Percentiles rank a stretch among this genome's conserved stretches.
phyloP scores from a whole-genome alignment of 2,329 filamentous ascomycete genomes.

The Aspergillus terreus region DNA sequence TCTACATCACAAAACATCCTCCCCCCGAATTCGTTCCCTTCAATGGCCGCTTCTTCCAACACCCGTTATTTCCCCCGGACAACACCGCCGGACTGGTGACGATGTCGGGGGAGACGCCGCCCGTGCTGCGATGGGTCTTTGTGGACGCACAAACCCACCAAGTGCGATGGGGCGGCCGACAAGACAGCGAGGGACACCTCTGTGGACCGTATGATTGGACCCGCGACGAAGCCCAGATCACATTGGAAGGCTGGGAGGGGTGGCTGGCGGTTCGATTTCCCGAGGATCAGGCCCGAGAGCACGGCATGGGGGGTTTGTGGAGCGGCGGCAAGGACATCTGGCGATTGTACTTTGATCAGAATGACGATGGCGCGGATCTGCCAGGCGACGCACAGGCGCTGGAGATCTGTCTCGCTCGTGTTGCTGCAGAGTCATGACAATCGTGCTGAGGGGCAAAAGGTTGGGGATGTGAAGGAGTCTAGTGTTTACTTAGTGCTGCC shows the following conservation, averaged over 20 bases:
- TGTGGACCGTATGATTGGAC: slow-evolving; percentile 23
- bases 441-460: not conserved
- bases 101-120: slow-evolving; percentile 18
- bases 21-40: slow-evolving; percentile 16
- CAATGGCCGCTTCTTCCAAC: slow-evolving; percentile 22
- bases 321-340: slow-evolving; percentile 16
- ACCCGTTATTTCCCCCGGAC: slow-evolving; percentile 20
- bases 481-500: too few species aligned
- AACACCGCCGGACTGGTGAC: slow-evolving; percentile 23
- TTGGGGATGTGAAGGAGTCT: not conserved
- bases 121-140: slow-evolving; percentile 23
- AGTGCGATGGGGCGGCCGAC: slow-evolving; percentile 22
- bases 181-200: slow-evolving; percentile 19
- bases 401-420: slow-evolving; percentile 20
- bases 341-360: slow-evolving; percentile 23
- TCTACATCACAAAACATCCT: slow-evolving; percentile 20
- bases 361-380: slow-evolving; percentile 22
- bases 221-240: slow-evolving; percentile 16
- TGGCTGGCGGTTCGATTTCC: slow-evolving; percentile 22
- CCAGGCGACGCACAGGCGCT: slow-evolving; percentile 16
- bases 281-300: slow-evolving; percentile 8
- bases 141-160: slow-evolving; percentile 21
- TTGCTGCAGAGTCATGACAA: slow-evolving; percentile 14
- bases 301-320: too few species aligned
- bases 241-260: slow-evolving; percentile 20